These are phyloP conservation scores for Brasilioporus rufonigricans DNA, from an alignment of 768 basidiomycete species.

Conservation along the genomic window DNA sequence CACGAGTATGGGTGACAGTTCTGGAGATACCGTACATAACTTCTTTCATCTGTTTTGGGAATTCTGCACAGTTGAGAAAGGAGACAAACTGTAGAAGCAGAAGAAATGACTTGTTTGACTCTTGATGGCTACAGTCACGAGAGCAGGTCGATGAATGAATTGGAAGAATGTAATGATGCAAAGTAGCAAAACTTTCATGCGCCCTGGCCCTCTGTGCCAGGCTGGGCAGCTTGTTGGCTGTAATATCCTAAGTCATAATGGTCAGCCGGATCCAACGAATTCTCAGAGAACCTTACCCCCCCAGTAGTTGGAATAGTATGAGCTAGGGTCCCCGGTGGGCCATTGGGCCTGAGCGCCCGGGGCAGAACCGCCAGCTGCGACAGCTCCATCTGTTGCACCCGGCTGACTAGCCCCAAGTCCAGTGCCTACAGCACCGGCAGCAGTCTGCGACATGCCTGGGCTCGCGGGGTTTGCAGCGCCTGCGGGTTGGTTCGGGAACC, in stretches of 20 bases:
- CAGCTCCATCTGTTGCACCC: constrained; percentile 53
- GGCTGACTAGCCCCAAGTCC: constrained; percentile 56
- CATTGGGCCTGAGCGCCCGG: constrained; percentile 73
- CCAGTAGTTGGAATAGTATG: constrained; percentile 83
- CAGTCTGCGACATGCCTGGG: constrained; percentile 55
- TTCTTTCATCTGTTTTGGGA: constrained; percentile 32
- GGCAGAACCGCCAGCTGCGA: constrained; percentile 44
- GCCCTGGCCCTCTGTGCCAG: constrained; percentile 51
- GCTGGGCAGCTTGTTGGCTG: constrained; percentile 68
- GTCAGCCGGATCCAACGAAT: constrained; percentile 10
- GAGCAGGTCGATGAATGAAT: constrained; percentile 25
- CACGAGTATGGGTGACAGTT: constrained; percentile 31
- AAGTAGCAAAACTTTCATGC: constrained; percentile 27
- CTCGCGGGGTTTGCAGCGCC: constrained; percentile 46
- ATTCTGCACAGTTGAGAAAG: constrained; percentile 29
- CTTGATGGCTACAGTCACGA: constrained; percentile 34
- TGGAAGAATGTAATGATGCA: constrained; percentile 26
- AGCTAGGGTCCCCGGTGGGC: constrained; percentile 68
- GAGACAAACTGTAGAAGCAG: constrained; percentile 18
- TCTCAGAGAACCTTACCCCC: constrained; percentile 51
- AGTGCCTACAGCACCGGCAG: constrained; percentile 51
- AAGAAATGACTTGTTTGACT: constrained; percentile 20
- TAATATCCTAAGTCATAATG: constrained; percentile 67
- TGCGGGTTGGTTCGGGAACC: constrained; percentile 60
- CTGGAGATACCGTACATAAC: constrained; percentile 33